phyloP scores from a whole-genome alignment of 345 rosid species.

The Anacardium occidentale region DNA sequence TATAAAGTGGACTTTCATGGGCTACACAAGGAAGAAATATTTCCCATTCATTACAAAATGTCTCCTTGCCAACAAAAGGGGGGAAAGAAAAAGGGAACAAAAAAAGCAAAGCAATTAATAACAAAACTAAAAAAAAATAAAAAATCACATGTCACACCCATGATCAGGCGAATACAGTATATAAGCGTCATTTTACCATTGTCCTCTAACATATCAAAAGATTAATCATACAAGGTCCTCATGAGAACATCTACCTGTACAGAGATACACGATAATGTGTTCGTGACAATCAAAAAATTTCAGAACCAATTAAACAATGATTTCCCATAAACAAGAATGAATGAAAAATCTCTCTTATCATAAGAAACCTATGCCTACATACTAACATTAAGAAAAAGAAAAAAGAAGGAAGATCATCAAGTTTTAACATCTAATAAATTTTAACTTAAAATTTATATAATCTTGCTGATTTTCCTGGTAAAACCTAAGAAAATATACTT shows the following conservation, averaged over 20 bases:
- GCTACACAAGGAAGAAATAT: background rate
- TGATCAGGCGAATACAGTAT: too few species aligned
- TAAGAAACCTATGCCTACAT: background rate
- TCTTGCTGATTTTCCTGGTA: background rate
- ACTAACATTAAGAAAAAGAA: background rate
- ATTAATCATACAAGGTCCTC: too few species aligned
- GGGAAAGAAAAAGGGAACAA: background rate
- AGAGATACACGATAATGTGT: background rate
- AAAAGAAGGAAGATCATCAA: background rate
- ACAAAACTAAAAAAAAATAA: background rate
- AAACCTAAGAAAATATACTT: too few species aligned
- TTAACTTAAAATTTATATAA: background rate
- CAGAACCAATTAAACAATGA: background rate
- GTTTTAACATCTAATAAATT: background rate
- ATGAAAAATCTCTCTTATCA: background rate
- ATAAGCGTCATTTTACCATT: too few species aligned
- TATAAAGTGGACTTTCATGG: background rate
- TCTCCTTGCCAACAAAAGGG: background rate
- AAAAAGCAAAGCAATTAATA: background rate
- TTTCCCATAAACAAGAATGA: background rate
- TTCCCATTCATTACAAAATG: background rate
- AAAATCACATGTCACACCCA: too few species aligned
- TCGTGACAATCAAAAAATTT: background rate
- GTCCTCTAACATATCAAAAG: too few species aligned
- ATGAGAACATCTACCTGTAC: too few species aligned